Base-by-base conservation (phyloP, 192 early-diverging fungal species). In the Gigaspora rosea region DNA sequence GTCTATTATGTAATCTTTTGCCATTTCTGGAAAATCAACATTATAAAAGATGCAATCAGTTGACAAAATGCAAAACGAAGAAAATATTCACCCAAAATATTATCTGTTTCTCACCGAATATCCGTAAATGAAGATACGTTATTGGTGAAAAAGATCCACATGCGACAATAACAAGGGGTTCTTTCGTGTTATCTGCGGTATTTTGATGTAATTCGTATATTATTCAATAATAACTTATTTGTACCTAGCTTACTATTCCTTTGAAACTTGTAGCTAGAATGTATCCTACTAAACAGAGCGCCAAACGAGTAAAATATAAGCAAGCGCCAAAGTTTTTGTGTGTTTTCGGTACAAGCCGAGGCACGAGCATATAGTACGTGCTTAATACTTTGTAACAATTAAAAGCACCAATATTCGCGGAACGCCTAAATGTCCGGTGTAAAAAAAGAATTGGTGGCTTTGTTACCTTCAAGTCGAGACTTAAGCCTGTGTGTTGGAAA, bases 141-240 rank as follows among this genome's bases (percentile, higher is more conserved):
- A 99, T 92, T 12, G 98, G 98, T 3, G 95, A 96, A 83, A 93
- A 99, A 2, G 96, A 98, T 12, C 98, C 98, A 79, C 98, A 99
- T 7, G 93, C 96, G 16, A 99, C 93, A 32, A 97, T 86, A 6
- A 97, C 95, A 13, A 97, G 85, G 15, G 98, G 96, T 11, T 81
- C 89, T 80, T 92, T 93, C 16, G 73, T 80, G n/a, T 85, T 85
- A 71, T 92, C 91, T 89, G 11, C 70, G 41, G 71, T 15, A 65
- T 76, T 35, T 59, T 64, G 64, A 46, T 32, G 64, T 46, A 66
- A 66, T 66, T 65, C 64, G 16, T 64, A 33, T 32, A 68, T 46
- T 71, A 27, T 22, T n/a, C 61, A 72, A 47, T 18, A 62, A 67
- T 13, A 66, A 48, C 41, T 41, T 41, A 41, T 41, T 41, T 41